A percentile compares a stretch with the other conserved stretches of the same genome.
Evolutionary conservation across 163 green algal genomes (phyloP).

Genomic region (Scenedesmus sp.): DNA sequence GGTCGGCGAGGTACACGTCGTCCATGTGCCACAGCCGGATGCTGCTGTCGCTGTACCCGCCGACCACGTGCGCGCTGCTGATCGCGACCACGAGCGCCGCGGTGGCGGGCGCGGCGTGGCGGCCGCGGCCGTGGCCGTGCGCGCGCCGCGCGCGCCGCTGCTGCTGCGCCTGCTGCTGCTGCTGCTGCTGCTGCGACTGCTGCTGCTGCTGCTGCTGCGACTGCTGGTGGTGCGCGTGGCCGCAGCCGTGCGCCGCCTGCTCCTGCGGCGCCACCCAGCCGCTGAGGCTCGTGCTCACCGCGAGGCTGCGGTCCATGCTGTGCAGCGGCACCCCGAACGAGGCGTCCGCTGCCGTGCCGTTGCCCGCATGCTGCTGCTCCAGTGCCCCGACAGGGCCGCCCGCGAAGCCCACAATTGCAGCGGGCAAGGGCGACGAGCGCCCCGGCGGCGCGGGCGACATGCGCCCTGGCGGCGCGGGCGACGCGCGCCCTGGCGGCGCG

Average conservation of each 20-base stretch:
- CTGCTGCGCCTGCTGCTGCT: not conserved
- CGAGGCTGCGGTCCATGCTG: not conserved
- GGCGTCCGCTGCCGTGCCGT: no score
- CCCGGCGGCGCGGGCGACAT: no score
- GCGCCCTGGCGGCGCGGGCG: no score
- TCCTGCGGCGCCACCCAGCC: not conserved
- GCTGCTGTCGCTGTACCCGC: conserved; percentile 20
- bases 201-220: conserved; percentile 28
- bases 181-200: conserved; percentile 16
- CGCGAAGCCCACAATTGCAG: no score
- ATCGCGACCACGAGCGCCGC: conserved; percentile 37
- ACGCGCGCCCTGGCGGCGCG: no score
- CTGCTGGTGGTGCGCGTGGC: conserved; percentile 33
- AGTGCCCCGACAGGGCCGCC: no score
- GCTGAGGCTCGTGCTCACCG: not conserved
- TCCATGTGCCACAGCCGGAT: conserved; percentile 47
- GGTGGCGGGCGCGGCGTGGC: not conserved
- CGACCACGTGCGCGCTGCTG: conserved; percentile 6
- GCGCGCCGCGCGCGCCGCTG: conserved; percentile 15
- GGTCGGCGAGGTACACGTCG: conserved; percentile 39
- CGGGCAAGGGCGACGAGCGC: no score
- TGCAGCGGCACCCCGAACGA: not conserved
- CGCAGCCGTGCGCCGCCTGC: not conserved
- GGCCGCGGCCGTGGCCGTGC: conserved; percentile 4
- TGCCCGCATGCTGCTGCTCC: conserved; percentile 34